Evolutionary conservation across 345 rosid species (phyloP).

Genomic region (Nasturtium officinale): DNA sequence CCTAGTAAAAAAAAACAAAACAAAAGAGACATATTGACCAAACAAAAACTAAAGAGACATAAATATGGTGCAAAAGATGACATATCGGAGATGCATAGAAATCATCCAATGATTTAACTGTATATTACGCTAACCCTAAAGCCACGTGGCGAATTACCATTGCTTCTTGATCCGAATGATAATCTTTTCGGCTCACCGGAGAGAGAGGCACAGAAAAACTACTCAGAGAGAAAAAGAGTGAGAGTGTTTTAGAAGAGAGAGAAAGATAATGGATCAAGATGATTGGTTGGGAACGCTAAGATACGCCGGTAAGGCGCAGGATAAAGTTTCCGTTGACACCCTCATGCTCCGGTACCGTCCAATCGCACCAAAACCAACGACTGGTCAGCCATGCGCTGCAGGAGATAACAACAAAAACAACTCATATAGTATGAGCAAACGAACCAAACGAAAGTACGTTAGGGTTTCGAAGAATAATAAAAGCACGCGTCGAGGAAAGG

Average conservation of each 20-base stretch:
- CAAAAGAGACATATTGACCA: neutral
- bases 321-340: constrained; percentile 50
- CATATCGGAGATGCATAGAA: neutral
- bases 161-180: constrained; percentile 36
- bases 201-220: constrained; percentile 30
- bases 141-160: constrained; percentile 52
- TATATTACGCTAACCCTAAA: constrained; percentile 43
- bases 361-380: constrained; percentile 64
- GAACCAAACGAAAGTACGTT: constrained; percentile 75
- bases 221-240: constrained; percentile 26
- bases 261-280: constrained; percentile 34
- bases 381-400: constrained; percentile 26
- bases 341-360: constrained; percentile 83
- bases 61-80: constrained; percentile 31
- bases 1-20: neutral
- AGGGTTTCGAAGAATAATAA: constrained; percentile 63
- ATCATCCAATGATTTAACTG: constrained; percentile 39
- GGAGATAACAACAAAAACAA: constrained; percentile 38
- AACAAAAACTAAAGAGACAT: constrained; percentile 3
- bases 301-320: constrained; percentile 42
- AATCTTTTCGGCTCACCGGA: constrained; percentile 40
- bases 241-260: constrained; percentile 26
- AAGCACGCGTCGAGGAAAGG: constrained; percentile 40
- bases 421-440: constrained; percentile 37
- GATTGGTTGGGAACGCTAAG: constrained; percentile 42